Conservation (phyloP, 345 rosid species). For the Clarkia xantiana region DNA sequence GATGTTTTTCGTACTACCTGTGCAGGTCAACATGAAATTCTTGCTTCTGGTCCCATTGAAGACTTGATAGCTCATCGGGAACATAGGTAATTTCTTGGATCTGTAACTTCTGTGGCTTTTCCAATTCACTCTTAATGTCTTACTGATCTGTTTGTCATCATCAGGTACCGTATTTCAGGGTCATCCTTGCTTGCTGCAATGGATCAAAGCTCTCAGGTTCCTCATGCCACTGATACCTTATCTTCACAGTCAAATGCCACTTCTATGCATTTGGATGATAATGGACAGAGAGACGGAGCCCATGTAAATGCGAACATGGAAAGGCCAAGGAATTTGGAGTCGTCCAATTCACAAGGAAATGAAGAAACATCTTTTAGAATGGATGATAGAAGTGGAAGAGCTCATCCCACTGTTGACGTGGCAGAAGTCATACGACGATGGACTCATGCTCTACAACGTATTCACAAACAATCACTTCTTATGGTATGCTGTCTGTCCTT, state of each 20-base stretch:
- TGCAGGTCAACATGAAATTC: constrained; percentile 94
- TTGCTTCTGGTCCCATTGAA: constrained; percentile 97
- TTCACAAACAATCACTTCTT: constrained; percentile 93
- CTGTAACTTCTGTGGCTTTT: neutral
- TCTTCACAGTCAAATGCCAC: constrained; percentile 33
- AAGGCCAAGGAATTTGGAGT: constrained; percentile 27
- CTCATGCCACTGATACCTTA: constrained; percentile 42
- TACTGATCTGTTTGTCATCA: constrained; percentile 12
- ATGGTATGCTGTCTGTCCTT: constrained; percentile 44
- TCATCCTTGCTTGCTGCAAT: constrained; percentile 88
- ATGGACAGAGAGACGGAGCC: constrained; percentile 52
- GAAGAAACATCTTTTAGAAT: constrained; percentile 54
- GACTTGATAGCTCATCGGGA: constrained; percentile 96
- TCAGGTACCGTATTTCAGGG: constrained; percentile 96
- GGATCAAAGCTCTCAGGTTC: constrained; percentile 93
- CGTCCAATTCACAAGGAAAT: constrained; percentile 33
- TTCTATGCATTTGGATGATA: constrained; percentile 39
- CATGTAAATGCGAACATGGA: constrained; percentile 22
- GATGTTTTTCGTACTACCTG: constrained; percentile 1
- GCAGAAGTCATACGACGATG: constrained; percentile 97
- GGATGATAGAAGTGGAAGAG: constrained; percentile 87
- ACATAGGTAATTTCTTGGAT: constrained; percentile 55
- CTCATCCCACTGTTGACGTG: constrained; percentile 81
- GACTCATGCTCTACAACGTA: constrained; percentile 98
- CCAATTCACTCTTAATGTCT: neutral